Conservation (phyloP, 2,329 filamentous ascomycete genomes). For the Exophiala aquamarina region DNA sequence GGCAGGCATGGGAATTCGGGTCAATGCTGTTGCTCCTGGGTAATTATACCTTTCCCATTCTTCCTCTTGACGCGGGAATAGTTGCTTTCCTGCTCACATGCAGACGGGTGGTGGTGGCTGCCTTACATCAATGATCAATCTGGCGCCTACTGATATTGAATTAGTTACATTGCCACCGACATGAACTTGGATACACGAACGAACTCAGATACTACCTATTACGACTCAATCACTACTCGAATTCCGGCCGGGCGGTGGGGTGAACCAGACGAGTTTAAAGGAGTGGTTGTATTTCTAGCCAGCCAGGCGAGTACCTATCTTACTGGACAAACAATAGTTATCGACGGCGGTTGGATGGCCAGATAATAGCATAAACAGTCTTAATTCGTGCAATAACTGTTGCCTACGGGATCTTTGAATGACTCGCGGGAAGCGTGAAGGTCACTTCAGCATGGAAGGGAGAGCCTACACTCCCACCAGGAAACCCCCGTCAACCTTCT, state of each 20-base stretch:
- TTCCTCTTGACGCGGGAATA: too few relatives aligned
- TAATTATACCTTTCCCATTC: conserved; percentile 56
- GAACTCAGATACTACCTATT: conserved; percentile 3
- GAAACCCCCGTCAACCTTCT: too few relatives aligned
- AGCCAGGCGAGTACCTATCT: conserved; percentile 19
- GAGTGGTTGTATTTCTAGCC: conserved; percentile 10
- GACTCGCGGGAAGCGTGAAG: too few relatives aligned
- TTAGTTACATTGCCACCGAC: conserved; percentile 20
- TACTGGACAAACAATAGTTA: conserved; percentile 17
- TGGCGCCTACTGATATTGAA: too few relatives aligned
- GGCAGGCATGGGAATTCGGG: conserved; percentile 70
- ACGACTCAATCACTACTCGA: conserved; percentile 4
- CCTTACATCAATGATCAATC: too few relatives aligned
- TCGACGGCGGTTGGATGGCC: conserved; percentile 18
- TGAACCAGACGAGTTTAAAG: conserved; percentile 17
- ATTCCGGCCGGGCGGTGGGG: conserved; percentile 23
- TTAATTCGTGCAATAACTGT: too few relatives aligned
- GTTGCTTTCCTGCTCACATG: background rate
- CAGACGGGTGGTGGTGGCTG: conserved; percentile 3
- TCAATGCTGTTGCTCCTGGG: conserved; percentile 84
- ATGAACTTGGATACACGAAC: conserved; percentile 11
- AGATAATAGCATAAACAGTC: too few relatives aligned
- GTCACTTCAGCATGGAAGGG: too few relatives aligned
- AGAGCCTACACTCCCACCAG: too few relatives aligned
- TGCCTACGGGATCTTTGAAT: too few relatives aligned